Base-by-base conservation (phyloP, 768 basidiomycete species). In the Russula compacta region DNA sequence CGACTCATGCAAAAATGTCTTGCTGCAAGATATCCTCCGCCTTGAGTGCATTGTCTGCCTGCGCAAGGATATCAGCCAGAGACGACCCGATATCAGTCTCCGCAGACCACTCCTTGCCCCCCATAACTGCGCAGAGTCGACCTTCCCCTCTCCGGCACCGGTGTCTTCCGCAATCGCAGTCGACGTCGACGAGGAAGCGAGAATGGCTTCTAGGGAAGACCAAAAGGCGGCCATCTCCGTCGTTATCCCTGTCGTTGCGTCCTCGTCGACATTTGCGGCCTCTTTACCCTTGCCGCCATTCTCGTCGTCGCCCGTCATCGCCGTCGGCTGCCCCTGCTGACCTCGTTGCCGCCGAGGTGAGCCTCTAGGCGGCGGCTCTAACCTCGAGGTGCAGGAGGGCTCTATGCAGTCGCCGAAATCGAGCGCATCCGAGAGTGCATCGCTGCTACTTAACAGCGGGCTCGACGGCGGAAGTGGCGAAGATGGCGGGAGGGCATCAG, bases 391-490 rank as follows among this genome's bases (percentile, higher is more conserved):
- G 40, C 21, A 24, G 7, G 56, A n/a, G 39, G 24, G 24, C 24
- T 43, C 49, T 9, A 14, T 4, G 15, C 44, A n/a, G 17, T 15
- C 50, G 33, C 40, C 61, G 39, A 53, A 66, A 46, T 52, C 62
- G 36, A 55, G 66, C 14, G 60, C 61, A 15, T 74, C 72, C 3
- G 59, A 51, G 44, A 60, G 46, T 9, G 58, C 67, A 39, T 69
- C 67, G 12, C 67, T 60, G 12, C 66, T 59, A 38, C 69, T 55
- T 59, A 74, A 69, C 47, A 78, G 72, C 39, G 73, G 71, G 58
- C 73, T 73, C 3, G 73, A 73, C 0, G 73, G 73, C 11, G 72
- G 71, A 7, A 72, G 65, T 2, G 73, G 73, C 5, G 71, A 71
- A 9, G 71, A 72, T 8, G 70, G 71, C 0, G 71, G 70, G n/a